Evolutionary conservation across 2,329 filamentous ascomycete species (phyloP).

Genomic region (Penicillium brasilianum): DNA sequence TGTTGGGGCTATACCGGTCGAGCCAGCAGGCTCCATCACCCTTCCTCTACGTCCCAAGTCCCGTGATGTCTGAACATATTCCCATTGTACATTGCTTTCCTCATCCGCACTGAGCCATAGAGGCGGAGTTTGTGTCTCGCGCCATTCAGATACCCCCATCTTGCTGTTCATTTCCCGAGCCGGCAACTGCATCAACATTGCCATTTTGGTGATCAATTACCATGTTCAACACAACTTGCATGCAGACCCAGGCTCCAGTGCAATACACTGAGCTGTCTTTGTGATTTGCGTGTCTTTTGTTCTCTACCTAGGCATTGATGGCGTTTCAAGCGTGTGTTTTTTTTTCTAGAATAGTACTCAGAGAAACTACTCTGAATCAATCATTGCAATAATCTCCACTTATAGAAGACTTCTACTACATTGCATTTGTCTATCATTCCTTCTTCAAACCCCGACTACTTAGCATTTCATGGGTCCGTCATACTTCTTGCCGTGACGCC

Average conservation of each 20-base stretch:
- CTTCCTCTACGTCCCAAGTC: slow-evolving; percentile 31
- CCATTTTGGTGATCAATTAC: slow-evolving; percentile 21
- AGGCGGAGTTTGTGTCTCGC: slow-evolving; percentile 9
- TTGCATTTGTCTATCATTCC: neutral
- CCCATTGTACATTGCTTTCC: slow-evolving; percentile 6
- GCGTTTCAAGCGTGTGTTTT: slow-evolving; percentile 19
- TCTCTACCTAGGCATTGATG: slow-evolving; percentile 16
- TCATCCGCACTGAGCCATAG: neutral
- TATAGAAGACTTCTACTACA: neutral
- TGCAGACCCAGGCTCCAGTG: slow-evolving; percentile 26
- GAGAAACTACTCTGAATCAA: slow-evolving; percentile 1
- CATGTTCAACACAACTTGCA: slow-evolving; percentile 31
- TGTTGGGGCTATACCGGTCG: slow-evolving; percentile 15
- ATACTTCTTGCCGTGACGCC: neutral
- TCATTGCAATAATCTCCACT: neutral
- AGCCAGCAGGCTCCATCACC: slow-evolving; percentile 17
- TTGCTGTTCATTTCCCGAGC: slow-evolving; percentile 14
- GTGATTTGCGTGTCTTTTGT: slow-evolving; percentile 5
- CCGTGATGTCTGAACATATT: slow-evolving; percentile 22
- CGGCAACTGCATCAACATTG: slow-evolving; percentile 22
- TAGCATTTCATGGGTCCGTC: neutral
- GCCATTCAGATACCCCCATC: slow-evolving; percentile 17
- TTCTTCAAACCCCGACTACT: neutral
- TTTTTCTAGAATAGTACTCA: neutral
- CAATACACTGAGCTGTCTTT: slow-evolving; percentile 20